phyloP scores from a whole-genome alignment of 768 basidiomycete species.

The Leucocoprinus birnbaumii region DNA sequence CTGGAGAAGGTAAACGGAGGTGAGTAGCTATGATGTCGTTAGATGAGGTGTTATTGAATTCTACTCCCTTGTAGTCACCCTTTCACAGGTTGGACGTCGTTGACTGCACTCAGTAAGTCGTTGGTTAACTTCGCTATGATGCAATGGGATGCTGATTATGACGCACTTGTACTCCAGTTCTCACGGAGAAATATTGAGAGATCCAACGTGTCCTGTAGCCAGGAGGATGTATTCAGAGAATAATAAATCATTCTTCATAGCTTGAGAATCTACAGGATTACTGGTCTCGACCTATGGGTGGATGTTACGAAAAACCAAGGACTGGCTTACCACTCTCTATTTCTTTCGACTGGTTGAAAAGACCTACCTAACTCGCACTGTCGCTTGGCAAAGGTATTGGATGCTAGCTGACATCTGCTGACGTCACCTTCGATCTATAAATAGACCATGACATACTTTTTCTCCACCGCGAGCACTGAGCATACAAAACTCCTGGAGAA shows the following conservation, averaged over 20 bases:
- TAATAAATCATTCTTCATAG: too few relatives aligned
- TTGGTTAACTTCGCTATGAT: not conserved
- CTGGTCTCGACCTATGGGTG: too few relatives aligned
- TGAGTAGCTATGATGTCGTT: constrained; percentile 26
- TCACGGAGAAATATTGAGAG: constrained; percentile 30
- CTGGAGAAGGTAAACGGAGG: constrained; percentile 86
- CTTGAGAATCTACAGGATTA: too few relatives aligned
- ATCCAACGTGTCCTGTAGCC: not conserved
- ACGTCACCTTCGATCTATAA: constrained; percentile 7
- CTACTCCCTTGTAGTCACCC: constrained; percentile 64
- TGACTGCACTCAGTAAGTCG: constrained; percentile 81
- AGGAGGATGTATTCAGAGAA: too few relatives aligned
- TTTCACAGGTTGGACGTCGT: constrained; percentile 96
- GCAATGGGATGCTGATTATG: not conserved
- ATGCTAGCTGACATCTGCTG: too few relatives aligned
- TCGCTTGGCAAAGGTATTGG: too few relatives aligned
- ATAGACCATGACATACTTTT: not conserved
- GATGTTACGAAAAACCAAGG: too few relatives aligned
- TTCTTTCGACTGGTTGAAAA: too few relatives aligned
- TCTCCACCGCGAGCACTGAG: not conserved
- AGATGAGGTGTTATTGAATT: constrained; percentile 9
- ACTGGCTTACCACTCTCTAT: too few relatives aligned
- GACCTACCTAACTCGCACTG: too few relatives aligned
- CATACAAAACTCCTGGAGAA: constrained; percentile 7
- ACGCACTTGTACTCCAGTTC: constrained; percentile 19